phyloP scores from a whole-genome alignment of 2,329 filamentous ascomycete genomes.

The Trichoderma polysporum region DNA sequence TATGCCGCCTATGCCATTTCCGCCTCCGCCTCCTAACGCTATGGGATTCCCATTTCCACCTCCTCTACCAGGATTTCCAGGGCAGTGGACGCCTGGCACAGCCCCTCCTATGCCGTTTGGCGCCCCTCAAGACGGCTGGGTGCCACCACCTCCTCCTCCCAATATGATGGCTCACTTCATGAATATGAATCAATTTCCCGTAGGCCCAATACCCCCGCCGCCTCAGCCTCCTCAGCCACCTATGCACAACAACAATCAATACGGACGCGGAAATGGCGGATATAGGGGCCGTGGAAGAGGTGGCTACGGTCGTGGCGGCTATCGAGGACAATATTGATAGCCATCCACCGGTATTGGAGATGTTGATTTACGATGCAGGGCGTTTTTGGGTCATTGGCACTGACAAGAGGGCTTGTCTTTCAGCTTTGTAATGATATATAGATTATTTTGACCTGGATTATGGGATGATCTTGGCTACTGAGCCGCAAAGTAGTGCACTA shows the following conservation, averaged over 20 bases:
- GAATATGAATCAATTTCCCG: constrained; percentile 27
- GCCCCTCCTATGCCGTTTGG: constrained; percentile 40
- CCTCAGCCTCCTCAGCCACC: constrained; percentile 24
- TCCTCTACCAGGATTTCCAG: constrained; percentile 16
- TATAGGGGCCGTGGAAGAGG: constrained; percentile 33
- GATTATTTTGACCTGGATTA: neutral
- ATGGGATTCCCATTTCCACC: constrained; percentile 2
- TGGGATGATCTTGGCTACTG: neutral
- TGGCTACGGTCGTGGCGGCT: constrained; percentile 35
- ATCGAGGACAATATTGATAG: constrained; percentile 23
- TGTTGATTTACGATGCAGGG: neutral
- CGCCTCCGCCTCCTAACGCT: neutral
- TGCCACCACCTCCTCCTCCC: constrained; percentile 14
- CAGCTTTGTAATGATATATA: neutral
- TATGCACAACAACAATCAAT: constrained; percentile 26
- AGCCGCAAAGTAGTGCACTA: neutral
- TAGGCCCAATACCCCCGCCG: constrained; percentile 7
- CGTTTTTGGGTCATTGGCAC: neutral
- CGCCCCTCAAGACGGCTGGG: neutral
- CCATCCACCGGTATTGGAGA: neutral
- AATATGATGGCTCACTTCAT: constrained; percentile 24
- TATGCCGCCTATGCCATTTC: constrained; percentile 21
- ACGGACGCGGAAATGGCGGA: constrained; percentile 28
- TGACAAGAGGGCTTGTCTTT: neutral
- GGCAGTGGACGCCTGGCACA: constrained; percentile 26